Percentiles rank a stretch among this genome's conserved stretches.
Evolutionary conservation across 1,284 basidiomycete species (phyloP).

Genomic region (Laetiporus sulphureus): DNA sequence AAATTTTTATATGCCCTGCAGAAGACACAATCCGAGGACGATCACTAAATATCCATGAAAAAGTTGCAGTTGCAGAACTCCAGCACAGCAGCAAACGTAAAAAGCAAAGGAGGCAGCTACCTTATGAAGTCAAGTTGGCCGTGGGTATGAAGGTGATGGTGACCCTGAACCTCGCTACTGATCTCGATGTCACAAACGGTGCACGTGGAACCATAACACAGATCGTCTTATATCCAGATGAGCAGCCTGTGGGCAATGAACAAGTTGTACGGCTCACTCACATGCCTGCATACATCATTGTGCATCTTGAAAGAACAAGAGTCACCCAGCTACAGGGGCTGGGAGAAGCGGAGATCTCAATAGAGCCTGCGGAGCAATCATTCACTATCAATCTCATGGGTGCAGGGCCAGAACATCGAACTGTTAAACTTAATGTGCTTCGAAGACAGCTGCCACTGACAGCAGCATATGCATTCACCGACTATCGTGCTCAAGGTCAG

Average conservation of each 20-base stretch:
- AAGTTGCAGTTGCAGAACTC: not conserved
- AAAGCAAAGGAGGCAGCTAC: not conserved
- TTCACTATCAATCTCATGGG: slow-evolving; percentile 10
- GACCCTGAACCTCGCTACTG: slow-evolving; percentile 32
- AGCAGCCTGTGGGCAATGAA: slow-evolving; percentile 5
- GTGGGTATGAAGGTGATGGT: slow-evolving; percentile 40
- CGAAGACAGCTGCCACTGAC: slow-evolving; percentile 23
- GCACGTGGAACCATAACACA: slow-evolving; percentile 27
- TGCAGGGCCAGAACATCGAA: not conserved
- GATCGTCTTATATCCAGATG: slow-evolving; percentile 23
- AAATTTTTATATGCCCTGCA: slow-evolving; percentile 1
- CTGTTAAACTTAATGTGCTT: slow-evolving; percentile 1
- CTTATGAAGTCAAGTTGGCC: slow-evolving; percentile 24
- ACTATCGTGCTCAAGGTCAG: slow-evolving; percentile 28
- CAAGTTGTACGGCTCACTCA: slow-evolving; percentile 20
- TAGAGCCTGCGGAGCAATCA: slow-evolving; percentile 13
- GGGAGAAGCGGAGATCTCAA: slow-evolving; percentile 20
- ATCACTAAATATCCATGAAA: not conserved
- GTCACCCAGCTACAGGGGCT: slow-evolving; percentile 8
- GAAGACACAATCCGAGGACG: not conserved
- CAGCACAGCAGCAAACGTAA: not conserved
- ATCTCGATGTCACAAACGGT: slow-evolving; percentile 35
- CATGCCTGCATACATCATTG: slow-evolving; percentile 28
- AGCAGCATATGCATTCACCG: slow-evolving; percentile 28
- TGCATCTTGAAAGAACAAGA: slow-evolving; percentile 19